Evolutionary conservation across 352 stramenopile species (phyloP), one percentile per base, ranked within the genome.

Genomic region (Phytophthora pluvialis): DNA sequence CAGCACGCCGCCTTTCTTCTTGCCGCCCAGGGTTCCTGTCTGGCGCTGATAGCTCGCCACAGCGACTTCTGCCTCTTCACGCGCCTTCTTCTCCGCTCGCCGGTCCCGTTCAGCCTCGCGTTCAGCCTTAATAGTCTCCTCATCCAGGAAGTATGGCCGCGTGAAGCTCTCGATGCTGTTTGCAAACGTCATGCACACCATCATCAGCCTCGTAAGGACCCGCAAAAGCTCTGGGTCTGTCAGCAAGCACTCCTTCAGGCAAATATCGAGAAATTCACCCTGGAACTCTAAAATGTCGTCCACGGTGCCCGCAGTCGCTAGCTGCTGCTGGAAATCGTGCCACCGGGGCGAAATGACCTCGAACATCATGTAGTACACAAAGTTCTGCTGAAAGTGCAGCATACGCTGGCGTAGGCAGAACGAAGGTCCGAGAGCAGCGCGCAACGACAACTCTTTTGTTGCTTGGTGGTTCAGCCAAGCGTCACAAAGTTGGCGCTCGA

Each of bases 341-440:
- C 90, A 98, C 29, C 94, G 88, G 3, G 95, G 92, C 0, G 97
- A 97, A 54, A 99, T 97, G 5, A 99, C 97, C 55, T 96, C 97
- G 45, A 98, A 97, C 84, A 98, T 99, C 81, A 99, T 98, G 72
- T 99, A 99, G 73, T 99, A 99, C 25, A 99, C 89, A 28, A 99
- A 95, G 65, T 99, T 99, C 62, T 99, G 97, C 62, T 99, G 85
- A 68, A 99, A 99, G 73, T 99, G 98, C 7, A 99, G 81, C 98
- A 99, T 99, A n/a, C 97, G 81, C 52, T 99, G 94, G 18, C 97
- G 86, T 25, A 99, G 72, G 51, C 92, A 93, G 71, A 98, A 99
- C 5, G 97, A 98, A 31, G 79, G 86, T 18, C 91, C 91, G 42
- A 99, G 88, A 6, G 86, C 80, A 15, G 83, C 80, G 9, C 94